phyloP scores from a whole-genome alignment of 805 yeast genomes.

The Kuraishia piskuri region DNA sequence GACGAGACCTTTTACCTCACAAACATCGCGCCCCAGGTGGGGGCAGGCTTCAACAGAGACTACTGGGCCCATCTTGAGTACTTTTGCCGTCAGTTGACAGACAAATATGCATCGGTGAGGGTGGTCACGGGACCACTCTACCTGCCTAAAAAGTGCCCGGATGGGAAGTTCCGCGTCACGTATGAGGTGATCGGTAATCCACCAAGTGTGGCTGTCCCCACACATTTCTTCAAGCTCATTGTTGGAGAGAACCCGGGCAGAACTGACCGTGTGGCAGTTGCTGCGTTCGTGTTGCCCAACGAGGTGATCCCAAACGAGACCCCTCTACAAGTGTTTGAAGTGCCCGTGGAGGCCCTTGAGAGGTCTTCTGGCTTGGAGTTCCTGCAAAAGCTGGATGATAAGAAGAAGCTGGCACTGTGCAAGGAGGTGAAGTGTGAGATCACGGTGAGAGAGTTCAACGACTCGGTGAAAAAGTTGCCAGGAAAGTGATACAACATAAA shows the following conservation, averaged over 20 bases:
- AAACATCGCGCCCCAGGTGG: slow-evolving; percentile 95
- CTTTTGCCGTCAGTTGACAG: slow-evolving; percentile 71
- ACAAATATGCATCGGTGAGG: slow-evolving; percentile 66
- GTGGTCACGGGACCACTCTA: slow-evolving; percentile 91
- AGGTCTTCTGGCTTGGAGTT: slow-evolving; percentile 80
- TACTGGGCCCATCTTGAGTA: slow-evolving; percentile 97
- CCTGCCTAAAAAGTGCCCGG: slow-evolving; percentile 70
- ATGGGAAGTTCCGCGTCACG: slow-evolving; percentile 76
- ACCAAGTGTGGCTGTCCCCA: slow-evolving; percentile 93
- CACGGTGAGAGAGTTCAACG: slow-evolving; percentile 70
- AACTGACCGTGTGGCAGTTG: slow-evolving; percentile 54
- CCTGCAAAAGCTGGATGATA: slow-evolving; percentile 55
- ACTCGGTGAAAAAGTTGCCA: slow-evolving; percentile 23
- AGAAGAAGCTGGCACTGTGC: slow-evolving; percentile 58
- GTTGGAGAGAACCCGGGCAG: slow-evolving; percentile 60
- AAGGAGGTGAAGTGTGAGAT: slow-evolving; percentile 73
- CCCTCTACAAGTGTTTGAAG: slow-evolving; percentile 70
- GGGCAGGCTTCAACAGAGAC: slow-evolving; percentile 94
- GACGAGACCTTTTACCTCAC: slow-evolving; percentile 86
- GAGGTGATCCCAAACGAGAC: slow-evolving; percentile 63
- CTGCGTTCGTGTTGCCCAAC: slow-evolving; percentile 92
- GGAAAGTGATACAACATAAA: too few species aligned
- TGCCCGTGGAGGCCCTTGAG: slow-evolving; percentile 86
- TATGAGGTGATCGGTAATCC: slow-evolving; percentile 97
- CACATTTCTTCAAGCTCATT: slow-evolving; percentile 88